Base-by-base conservation (phyloP, 164 flowering plant genomes). In the Annona squamosa region DNA sequence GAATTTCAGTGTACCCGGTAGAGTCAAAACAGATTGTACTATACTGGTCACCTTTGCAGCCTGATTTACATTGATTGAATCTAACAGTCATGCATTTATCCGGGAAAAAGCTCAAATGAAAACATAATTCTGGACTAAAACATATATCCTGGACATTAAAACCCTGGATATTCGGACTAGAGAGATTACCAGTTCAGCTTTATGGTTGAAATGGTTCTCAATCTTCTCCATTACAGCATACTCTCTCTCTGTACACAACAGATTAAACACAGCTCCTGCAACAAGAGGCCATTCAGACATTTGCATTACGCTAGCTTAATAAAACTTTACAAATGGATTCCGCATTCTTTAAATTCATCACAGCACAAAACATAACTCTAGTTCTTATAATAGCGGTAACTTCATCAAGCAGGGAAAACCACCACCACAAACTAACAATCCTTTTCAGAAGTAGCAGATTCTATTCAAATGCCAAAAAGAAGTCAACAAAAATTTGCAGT, bases 191-290 rank as follows among this genome's bases (percentile, higher is more conserved):
- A 83, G 87, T 0, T 71, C 71, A 4, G 88, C 72, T 46, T 74
- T 48, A 62, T 75, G 65, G 62, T 80, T 76, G 68, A 93, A 93
- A 74, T 93, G 83, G 3, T 79, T 79, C 76, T 91, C 90, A 64
- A 93, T 93, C 75, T 93, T 87, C 18, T 67, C 75, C 91, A 93
- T 89, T 43, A 87, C n/a, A 72, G 26, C 76, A 1, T 70, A 44
- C 68, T 90, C 97, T 61, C 71, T 73, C 2, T 84, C 85, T 67
- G 75, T 70, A 70, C 86, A 83, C 18, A 91, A 45, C 70, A 93
- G 78, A 71, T 91, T 93, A 74, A 91, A 92, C 4, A 88, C 88
- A 57, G 93, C 98, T 43, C 96, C 98, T 92, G 89, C 46, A 73
- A 62, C 66, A 68, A 7, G n/a, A n/a, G 71, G 13, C 41, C 13